Base-by-base conservation (phyloP, 768 basidiomycete species). In the Hysterangium stoloniferum region DNA sequence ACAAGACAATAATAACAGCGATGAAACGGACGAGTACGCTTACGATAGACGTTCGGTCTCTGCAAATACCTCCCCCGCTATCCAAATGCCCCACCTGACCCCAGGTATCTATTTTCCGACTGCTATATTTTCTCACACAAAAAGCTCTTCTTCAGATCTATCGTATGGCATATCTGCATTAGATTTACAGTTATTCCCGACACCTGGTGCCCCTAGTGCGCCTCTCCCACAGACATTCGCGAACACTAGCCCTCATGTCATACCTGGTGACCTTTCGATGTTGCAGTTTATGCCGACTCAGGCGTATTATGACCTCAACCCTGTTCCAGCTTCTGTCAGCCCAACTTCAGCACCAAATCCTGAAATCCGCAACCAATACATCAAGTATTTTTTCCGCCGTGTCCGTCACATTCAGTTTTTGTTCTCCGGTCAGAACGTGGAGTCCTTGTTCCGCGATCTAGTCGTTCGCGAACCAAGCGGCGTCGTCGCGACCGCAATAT, bases 301-400 rank as follows among this genome's bases (percentile, higher is more conserved):
- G 27, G 4, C 37, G n/a, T 43, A 51, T 17, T 43, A 42, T n/a
- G 40, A 51, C 11, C 31, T 25, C 29, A 42, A 17, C 7, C 37
- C n/a, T 31, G 38, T 20, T 12, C 44, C 24, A 8, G 24, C 24
- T 12, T 28, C 6, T 41, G 38, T 32, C 38, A 51, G 41, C 49
- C 13, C 49, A 25, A 41, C 38, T 27, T 28, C 41, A 19, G 20
- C 29, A 25, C 44, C 4, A 27, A 40, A 28, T 35, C 48, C 37
- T 32, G 22, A 35, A 44, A 13, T 20, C 34, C 76, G 52, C 79
- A 71, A 75, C 48, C 76, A 80, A 32, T 75, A 80, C 54, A 76
- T 86, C 46, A 67, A 80, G 57, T 84, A 87, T 64, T 89, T 87
- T 64, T 87, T 90, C 61, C 76, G 78, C 46, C 73, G 82, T 53